Evolutionary conservation across 2,329 filamentous ascomycete genomes (phyloP).

Genomic region (Cercospora brassicicola): DNA sequence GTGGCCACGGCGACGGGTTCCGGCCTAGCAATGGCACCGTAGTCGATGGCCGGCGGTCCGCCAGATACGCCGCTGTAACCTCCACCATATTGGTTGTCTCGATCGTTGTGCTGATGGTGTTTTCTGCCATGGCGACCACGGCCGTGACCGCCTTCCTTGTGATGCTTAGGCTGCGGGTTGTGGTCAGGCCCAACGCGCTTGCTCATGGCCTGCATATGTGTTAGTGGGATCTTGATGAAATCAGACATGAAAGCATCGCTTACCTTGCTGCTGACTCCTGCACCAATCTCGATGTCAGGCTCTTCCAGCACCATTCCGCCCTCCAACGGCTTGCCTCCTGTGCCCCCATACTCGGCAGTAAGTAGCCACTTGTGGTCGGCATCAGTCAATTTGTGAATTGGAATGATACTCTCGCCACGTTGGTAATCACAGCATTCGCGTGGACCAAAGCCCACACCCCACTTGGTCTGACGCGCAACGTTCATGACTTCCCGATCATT

Average conservation of each 20-base stretch:
- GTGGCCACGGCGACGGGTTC: constrained; percentile 43
- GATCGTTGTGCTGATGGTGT: constrained; percentile 33
- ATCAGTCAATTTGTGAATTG: constrained; percentile 87
- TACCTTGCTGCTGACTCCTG: constrained; percentile 87
- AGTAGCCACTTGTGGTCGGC: constrained; percentile 97
- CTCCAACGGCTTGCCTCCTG: constrained; percentile 77
- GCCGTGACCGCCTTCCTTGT: constrained; percentile 22
- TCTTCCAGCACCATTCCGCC: constrained; percentile 89
- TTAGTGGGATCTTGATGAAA: background rate
- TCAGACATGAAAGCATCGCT: background rate
- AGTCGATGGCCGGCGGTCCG: constrained; percentile 31
- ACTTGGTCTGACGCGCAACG: constrained; percentile 71
- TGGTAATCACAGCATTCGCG: constrained; percentile 96
- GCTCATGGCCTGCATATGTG: constrained; percentile 36
- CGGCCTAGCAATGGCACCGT: constrained; percentile 33
- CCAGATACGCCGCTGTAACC: constrained; percentile 26
- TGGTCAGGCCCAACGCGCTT: constrained; percentile 40
- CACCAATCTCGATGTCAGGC: constrained; percentile 97
- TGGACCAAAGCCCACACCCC: constrained; percentile 96
- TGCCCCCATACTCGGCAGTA: constrained; percentile 89
- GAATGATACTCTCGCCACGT: constrained; percentile 88
- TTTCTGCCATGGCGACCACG: constrained; percentile 34
- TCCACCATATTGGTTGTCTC: constrained; percentile 27
- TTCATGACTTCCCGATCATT: constrained; percentile 71
- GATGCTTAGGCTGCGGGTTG: constrained; percentile 31